Evolutionary conservation across 768 basidiomycete species (phyloP).

Genomic region (Rhodosporidiobolus odoratus): DNA sequence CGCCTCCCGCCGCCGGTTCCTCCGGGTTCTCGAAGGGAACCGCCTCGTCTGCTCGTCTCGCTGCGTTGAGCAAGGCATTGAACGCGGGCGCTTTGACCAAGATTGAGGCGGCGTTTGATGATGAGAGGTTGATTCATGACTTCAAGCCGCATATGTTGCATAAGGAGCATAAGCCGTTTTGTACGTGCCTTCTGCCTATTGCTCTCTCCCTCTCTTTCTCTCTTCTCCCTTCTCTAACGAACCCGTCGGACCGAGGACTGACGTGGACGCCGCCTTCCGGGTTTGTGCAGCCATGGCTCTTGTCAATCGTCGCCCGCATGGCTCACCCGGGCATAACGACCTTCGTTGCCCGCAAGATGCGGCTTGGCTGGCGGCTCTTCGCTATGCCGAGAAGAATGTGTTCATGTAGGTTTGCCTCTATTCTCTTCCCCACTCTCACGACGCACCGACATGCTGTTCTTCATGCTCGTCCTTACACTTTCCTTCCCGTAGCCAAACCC

Average conservation of each 20-base stretch:
- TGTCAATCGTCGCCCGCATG: slow-evolving; percentile 61
- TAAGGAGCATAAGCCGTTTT: slow-evolving; percentile 39
- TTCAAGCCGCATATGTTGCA: slow-evolving; percentile 63
- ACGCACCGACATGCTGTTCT: background rate
- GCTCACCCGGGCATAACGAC: slow-evolving; percentile 47
- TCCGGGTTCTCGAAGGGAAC: slow-evolving; percentile 15
- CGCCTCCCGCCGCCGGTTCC: background rate
- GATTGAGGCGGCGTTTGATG: slow-evolving; percentile 49
- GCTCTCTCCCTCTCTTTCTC: too few species aligned
- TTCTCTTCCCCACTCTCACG: background rate
- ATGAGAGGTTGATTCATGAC: slow-evolving; percentile 51
- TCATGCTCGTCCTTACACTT: background rate
- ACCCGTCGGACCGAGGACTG: background rate
- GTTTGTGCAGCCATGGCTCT: slow-evolving; percentile 58
- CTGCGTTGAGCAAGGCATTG: slow-evolving; percentile 29
- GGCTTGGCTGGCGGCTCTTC: slow-evolving; percentile 63
- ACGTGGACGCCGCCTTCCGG: slow-evolving; percentile 43
- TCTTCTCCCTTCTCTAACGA: too few species aligned
- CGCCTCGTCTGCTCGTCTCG: slow-evolving; percentile 17
- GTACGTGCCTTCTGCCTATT: background rate
- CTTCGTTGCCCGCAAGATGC: slow-evolving; percentile 59
- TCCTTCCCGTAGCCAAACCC: slow-evolving; percentile 56
- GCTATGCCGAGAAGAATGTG: slow-evolving; percentile 58
- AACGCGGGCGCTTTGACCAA: slow-evolving; percentile 48
- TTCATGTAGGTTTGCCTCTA: slow-evolving; percentile 54